Evolutionary conservation across 495 filamentous ascomycete genomes (phyloP), one percentile per base, ranked within the genome.

Genomic region (Oidiodendron maius): DNA sequence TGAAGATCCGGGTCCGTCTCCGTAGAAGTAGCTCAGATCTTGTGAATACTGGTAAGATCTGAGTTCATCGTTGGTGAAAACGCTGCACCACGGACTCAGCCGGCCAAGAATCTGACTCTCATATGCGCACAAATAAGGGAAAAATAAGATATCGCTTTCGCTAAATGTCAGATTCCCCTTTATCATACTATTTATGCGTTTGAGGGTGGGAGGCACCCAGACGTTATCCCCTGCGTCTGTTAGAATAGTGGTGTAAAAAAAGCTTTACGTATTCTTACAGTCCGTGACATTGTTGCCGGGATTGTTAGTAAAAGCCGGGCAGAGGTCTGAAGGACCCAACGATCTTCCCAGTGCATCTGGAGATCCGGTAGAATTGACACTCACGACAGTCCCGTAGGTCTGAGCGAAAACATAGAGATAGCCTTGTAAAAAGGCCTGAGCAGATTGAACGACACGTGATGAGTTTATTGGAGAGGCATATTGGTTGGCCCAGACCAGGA

Each of bases 71-170:
- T 75, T 57, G 2, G 68, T 71, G 49, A 80, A 73, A 17, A 74
- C 62, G 39, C 60, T 58, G 45, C 77, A 80, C 65, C 69, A 81
- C 1, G 74, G 69, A 18, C 72, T 76, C 5, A 66, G 54, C 8
- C 53, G 58, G 8, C 77, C 76, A 0, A 64, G 74, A 51, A 79
- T 77, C 53, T 79, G 76, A 12, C 65, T 70, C 53, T 81, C 77
- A 41, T 77, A 80, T 6, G 70, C 76, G 54, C 77, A 81, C 4
- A 81, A 60, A 43, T 78, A 78, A 1, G 77, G 76, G 51, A 81
- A 75, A 37, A 71, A 63, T 13, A 56, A 60, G 17, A 78, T 65
- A 42, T 80, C 74, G 20, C 56, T 56, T 48, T 72, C 62, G 3
- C 57, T 66, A 46, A 80, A 66, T 12, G 68, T 68, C n/a, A 80